These are phyloP conservation scores for Metarhizium humberi DNA, from an alignment of 2,329 filamentous ascomycete species.

Conservation along the genomic window DNA sequence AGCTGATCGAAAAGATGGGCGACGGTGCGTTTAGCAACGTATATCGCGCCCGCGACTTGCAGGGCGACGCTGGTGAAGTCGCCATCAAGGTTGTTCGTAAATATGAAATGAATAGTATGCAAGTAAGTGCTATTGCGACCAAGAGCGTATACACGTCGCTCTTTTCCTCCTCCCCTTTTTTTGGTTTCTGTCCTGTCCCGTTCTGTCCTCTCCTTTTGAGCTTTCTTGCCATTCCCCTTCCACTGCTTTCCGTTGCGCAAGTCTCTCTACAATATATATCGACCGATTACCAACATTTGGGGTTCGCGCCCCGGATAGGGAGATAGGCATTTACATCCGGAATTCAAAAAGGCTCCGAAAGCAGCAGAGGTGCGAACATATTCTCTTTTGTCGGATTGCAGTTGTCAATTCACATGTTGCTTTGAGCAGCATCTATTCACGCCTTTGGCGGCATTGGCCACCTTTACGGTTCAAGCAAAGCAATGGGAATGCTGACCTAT, in stretches of 20 bases:
- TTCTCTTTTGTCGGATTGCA: conserved; percentile 2
- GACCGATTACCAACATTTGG: conserved; percentile 43
- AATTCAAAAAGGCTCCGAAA: conserved; percentile 91
- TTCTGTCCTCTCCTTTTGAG: conserved; percentile 7
- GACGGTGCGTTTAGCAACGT: conserved; percentile 99
- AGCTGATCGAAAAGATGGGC: conserved; percentile 91
- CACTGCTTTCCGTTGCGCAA: conserved; percentile 2
- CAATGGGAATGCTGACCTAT: conserved; percentile 16
- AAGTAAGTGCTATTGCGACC: conserved; percentile 60
- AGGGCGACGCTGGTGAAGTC: conserved; percentile 66
- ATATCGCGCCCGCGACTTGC: conserved; percentile 73
- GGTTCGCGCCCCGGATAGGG: conserved; percentile 52
- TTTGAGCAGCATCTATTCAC: neutral
- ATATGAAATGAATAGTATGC: conserved; percentile 96
- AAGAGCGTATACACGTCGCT: conserved; percentile 10
- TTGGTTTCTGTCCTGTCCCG: conserved; percentile 10
- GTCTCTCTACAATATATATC: neutral
- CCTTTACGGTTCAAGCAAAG: neutral
- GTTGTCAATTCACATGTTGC: neutral
- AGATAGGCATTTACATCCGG: conserved; percentile 87
- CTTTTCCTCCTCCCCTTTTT: conserved; percentile 9
- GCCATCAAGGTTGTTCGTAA: conserved; percentile 99
- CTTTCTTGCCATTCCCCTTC: conserved; percentile 7
- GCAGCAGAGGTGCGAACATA: conserved; percentile 82
- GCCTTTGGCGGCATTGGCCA: neutral